These are phyloP conservation scores for Morella rubra DNA, from an alignment of 306 rosid species.

Conservation along the genomic window DNA sequence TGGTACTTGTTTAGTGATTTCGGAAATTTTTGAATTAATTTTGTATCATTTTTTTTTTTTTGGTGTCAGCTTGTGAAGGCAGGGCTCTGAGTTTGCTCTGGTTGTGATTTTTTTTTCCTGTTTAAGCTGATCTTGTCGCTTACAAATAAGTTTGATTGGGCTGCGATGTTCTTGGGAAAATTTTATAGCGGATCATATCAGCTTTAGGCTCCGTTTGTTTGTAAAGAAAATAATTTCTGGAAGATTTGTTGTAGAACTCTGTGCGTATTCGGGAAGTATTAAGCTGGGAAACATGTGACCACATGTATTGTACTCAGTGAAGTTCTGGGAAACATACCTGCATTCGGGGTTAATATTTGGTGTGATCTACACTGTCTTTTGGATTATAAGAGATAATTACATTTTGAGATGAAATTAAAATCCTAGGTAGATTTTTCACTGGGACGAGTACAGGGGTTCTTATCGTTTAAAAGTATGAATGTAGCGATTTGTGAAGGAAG, in stretches of 20 bases:
- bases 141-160: background rate
- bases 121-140: background rate
- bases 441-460: too few relatives aligned
- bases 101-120: background rate
- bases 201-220: background rate
- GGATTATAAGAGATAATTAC: background rate
- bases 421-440: too few relatives aligned
- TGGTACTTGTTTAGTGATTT: slow-evolving; percentile 23
- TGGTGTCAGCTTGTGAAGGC: background rate
- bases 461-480: too few relatives aligned
- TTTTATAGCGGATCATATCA: too few relatives aligned
- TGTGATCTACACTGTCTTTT: background rate
- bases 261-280: background rate
- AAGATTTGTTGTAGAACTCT: background rate
- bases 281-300: background rate
- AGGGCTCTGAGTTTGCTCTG: background rate
- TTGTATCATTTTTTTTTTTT: background rate
- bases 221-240: background rate
- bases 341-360: background rate
- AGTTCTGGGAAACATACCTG: background rate
- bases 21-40: background rate
- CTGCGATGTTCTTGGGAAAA: background rate
- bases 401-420: background rate
- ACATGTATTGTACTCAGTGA: background rate
- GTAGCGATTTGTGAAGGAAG: background rate